Percentiles rank a stretch among this genome's conserved stretches.
phyloP scores from a whole-genome alignment of 2,329 filamentous ascomycete genomes.

The Fusarium nurragi region DNA sequence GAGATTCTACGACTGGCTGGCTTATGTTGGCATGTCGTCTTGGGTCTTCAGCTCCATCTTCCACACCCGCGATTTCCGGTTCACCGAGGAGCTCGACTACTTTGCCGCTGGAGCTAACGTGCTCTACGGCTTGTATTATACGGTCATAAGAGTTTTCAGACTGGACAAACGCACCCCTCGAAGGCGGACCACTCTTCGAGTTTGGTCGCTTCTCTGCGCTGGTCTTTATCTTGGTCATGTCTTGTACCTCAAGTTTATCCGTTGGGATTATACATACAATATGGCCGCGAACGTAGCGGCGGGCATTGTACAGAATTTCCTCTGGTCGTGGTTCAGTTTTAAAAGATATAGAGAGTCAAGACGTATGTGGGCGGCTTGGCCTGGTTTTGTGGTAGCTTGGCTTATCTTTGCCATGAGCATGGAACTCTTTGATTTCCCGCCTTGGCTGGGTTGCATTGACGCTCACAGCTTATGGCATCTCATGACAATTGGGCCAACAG shows the following conservation, averaged over 20 bases:
- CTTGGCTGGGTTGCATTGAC: constrained; percentile 82
- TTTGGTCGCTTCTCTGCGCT: constrained; percentile 80
- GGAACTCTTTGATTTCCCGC: constrained; percentile 93
- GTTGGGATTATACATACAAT: constrained; percentile 97
- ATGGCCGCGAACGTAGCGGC: constrained; percentile 92
- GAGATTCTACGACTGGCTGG: constrained; percentile 82
- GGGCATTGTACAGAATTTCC: constrained; percentile 79
- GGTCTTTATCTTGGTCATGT: constrained; percentile 80
- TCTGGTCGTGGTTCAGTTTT: constrained; percentile 89
- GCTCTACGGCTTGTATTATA: constrained; percentile 90
- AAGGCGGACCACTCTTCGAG: constrained; percentile 64
- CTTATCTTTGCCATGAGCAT: constrained; percentile 93
- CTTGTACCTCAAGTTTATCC: constrained; percentile 82
- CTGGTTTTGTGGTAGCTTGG: constrained; percentile 91
- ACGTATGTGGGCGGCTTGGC: constrained; percentile 85
- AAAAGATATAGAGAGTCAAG: constrained; percentile 75
- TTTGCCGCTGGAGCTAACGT: constrained; percentile 91
- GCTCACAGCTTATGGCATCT: constrained; percentile 97
- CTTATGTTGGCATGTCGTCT: constrained; percentile 80
- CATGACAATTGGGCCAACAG: constrained; percentile 86
- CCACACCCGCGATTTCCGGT: constrained; percentile 84
- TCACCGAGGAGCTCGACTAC: constrained; percentile 96
- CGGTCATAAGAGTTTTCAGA: constrained; percentile 82
- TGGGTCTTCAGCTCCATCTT: constrained; percentile 94
- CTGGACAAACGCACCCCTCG: constrained; percentile 69